Conservation (phyloP, 805 yeast species). For the Metschnikowia cubensis region DNA sequence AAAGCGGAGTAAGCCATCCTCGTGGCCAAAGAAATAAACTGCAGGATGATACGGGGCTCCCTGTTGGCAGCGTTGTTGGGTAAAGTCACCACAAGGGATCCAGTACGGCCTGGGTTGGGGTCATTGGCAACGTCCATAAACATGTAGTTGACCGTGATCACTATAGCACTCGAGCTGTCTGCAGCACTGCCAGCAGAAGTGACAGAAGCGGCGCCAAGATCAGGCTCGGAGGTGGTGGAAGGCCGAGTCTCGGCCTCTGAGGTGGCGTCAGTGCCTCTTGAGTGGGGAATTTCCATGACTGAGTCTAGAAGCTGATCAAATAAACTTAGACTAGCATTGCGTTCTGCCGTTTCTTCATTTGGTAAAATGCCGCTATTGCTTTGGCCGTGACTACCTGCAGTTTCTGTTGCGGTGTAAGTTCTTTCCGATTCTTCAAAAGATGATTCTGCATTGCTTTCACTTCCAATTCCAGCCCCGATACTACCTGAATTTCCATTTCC, state of each 20-base stretch:
- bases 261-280: not conserved
- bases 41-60: conserved; percentile 57
- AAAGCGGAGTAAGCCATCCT: conserved; percentile 64
- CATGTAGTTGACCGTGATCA: conserved; percentile 42
- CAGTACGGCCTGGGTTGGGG: conserved; percentile 41
- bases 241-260: not conserved
- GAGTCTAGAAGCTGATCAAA: conserved; percentile 15
- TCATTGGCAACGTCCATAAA: conserved; percentile 41
- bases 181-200: conserved; percentile 8
- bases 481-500: too few species aligned
- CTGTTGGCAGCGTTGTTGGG: conserved; percentile 62
- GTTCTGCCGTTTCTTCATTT: not conserved
- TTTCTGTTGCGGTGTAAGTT: too few species aligned
- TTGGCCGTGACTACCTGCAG: too few species aligned
- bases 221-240: conserved; percentile 1
- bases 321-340: conserved; percentile 2
- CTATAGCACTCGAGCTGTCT: conserved; percentile 31
- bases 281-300: conserved; percentile 6
- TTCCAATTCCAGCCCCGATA: too few species aligned
- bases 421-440: too few species aligned
- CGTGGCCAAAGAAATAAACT: conserved; percentile 62
- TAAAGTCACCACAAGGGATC: conserved; percentile 58
- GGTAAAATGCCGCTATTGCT: not conserved
- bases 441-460: not conserved
- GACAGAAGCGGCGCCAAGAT: conserved; percentile 6